These are phyloP conservation scores for Pseudohyphozyma bogoriensis DNA, from an alignment of 768 basidiomycete species.

Conservation along the genomic window DNA sequence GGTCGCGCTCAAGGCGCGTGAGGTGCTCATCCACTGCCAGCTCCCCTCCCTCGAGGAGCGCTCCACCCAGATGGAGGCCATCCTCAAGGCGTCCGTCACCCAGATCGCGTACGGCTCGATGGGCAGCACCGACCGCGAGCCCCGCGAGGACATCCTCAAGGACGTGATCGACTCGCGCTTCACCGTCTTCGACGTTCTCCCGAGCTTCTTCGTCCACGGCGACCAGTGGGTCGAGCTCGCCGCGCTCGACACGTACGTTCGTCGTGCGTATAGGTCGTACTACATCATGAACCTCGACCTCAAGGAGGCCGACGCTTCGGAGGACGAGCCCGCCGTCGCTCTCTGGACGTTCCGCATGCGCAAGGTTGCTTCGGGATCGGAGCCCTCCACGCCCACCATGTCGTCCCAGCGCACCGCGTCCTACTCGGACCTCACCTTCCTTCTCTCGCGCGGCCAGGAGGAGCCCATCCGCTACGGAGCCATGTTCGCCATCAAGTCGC, in stretches of 20 bases:
- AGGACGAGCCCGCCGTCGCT: constrained; percentile 62
- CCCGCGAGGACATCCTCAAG: constrained; percentile 72
- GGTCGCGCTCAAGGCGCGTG: constrained; percentile 88
- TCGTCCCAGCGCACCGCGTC: constrained; percentile 59
- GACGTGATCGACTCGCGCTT: constrained; percentile 94
- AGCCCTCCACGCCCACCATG: constrained; percentile 63
- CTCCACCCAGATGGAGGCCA: constrained; percentile 81
- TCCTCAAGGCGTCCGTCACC: constrained; percentile 77
- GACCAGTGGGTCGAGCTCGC: constrained; percentile 80
- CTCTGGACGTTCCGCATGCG: constrained; percentile 96
- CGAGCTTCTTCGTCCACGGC: constrained; percentile 80
- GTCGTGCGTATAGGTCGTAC: constrained; percentile 92
- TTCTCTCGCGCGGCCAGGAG: constrained; percentile 72
- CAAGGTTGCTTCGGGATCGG: constrained; percentile 58
- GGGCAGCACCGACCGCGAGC: constrained; percentile 54
- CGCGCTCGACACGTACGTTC: constrained; percentile 88
- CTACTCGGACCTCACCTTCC: constrained; percentile 88
- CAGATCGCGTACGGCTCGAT: constrained; percentile 84
- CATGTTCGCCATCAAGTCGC: constrained; percentile 76
- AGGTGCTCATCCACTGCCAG: constrained; percentile 89
- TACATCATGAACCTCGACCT: constrained; percentile 83
- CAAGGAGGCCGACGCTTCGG: constrained; percentile 76
- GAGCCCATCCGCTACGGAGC: constrained; percentile 86
- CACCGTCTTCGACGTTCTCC: constrained; percentile 93
- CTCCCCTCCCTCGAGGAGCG: constrained; percentile 97